These are phyloP conservation scores for Trametes maxima DNA, from an alignment of 768 basidiomycete genomes.

Conservation along the genomic window DNA sequence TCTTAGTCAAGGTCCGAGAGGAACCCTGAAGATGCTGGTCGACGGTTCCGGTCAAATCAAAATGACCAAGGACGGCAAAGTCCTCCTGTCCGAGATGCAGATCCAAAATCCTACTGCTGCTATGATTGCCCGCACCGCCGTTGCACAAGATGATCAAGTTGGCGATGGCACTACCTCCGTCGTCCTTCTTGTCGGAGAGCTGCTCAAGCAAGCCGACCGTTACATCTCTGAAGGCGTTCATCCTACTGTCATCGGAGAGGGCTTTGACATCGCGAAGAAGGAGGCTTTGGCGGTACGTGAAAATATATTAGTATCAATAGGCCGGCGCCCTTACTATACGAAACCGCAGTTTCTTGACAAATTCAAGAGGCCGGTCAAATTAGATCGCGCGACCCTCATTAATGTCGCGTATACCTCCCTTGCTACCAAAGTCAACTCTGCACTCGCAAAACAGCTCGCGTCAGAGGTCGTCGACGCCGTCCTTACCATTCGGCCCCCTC, in stretches of 20 bases:
- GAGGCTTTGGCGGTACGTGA: constrained; percentile 79
- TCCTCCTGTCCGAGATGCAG: constrained; percentile 98
- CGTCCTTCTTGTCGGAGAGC: constrained; percentile 91
- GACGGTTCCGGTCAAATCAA: constrained; percentile 98
- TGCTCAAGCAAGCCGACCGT: constrained; percentile 96
- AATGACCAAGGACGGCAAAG: constrained; percentile 99
- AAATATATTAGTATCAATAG: constrained; percentile 19
- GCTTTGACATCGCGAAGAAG: constrained; percentile 98
- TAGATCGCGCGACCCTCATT: constrained; percentile 90
- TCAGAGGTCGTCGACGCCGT: constrained; percentile 97
- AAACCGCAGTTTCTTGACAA: constrained; percentile 83
- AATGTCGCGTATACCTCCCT: constrained; percentile 95
- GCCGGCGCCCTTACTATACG: constrained; percentile 18
- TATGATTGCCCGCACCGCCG: constrained; percentile 98
- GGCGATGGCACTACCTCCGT: constrained; percentile 99
- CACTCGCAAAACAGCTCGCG: constrained; percentile 84
- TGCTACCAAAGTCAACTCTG: constrained; percentile 84
- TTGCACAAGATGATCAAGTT: constrained; percentile 98
- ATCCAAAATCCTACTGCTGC: constrained; percentile 99
- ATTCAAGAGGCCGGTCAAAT: constrained; percentile 76
- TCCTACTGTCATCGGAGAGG: constrained; percentile 92
- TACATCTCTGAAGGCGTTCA: constrained; percentile 98
- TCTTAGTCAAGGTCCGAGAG: constrained; percentile 73
- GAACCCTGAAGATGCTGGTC: constrained; percentile 99
- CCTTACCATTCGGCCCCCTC: constrained; percentile 75